Base-by-base conservation (phyloP, 257 asterid genomes). In the Solanum sejunctum region DNA sequence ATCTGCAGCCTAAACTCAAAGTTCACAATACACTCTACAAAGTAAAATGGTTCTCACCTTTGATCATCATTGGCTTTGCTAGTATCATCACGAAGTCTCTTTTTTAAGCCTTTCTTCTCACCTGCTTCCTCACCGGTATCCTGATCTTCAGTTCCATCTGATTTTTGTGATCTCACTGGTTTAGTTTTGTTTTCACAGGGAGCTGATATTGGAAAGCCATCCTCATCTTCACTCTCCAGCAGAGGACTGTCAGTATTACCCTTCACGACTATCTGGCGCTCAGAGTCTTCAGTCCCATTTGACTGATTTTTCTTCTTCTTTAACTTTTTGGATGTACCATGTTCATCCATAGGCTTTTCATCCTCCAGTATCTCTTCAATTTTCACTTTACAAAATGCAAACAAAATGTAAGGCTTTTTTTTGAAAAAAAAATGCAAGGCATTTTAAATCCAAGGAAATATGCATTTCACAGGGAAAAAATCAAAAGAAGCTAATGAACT, bases 151-250 rank as follows among this genome's bases (percentile, higher is more conserved):
- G 63, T 86, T 15, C 84, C 87, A 82, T 84, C 88, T 21, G 84
- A 28, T 63, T 70, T 84, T 82, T 73, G 77, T 83, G 89, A 64
- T 77, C 85, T 88, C 23, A 84, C 85, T 70, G 45, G 17, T 45
- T 86, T 88, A 85, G 87, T 41, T 83, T 83, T 89, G 36, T 83
- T 84, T 84, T 80, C 89, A 77, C 60, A n/a, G 39, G 89, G 43
- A 63, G 88, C 77, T 49, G 93, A 86, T 85, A 89, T 80, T 6
- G 98, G 99, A 84, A 95, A 92, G 51, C 99, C 99, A 91, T 97
- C 98, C 78, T 97, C 98, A 73, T 95, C 98, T 92, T 97, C 99
- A 86, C 96, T 92, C 87, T 94, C 98, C 84, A 91, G 57, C 43
- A 84, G 58, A 49, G 96, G 87, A 84, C 63, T 87, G 58, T 84